Evolutionary conservation across 78 protist genomes (phyloP), one percentile per base, ranked within the genome.

Genomic region (Neovahlkampfia damariscottae): DNA sequence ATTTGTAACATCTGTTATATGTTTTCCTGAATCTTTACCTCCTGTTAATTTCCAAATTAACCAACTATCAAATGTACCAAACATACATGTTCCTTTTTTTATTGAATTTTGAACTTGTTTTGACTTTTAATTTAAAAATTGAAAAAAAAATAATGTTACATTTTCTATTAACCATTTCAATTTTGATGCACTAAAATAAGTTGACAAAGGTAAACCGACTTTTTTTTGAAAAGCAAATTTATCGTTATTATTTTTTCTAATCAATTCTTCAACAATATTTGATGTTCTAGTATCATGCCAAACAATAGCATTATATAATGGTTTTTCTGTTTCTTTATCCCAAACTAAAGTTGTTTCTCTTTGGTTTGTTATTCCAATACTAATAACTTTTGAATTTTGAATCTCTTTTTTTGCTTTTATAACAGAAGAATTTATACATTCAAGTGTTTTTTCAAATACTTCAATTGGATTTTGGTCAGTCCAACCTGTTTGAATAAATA

Each of bases 21-120:
- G 95, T 0, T 27, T 36, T 1, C 93, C 93, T 5, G 86, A 85
- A 8, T 62, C 5, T 30, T 36, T 27, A 5, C 90, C 93, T 5
- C 90, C 93, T 2, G 97, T 93, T 50, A 95, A 79, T 34, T 91
- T 87, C 82, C 83, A 94, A 39, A 89, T 38, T 30, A 96, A 77
- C 99, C 99, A 96, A 8, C 91, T 50, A 70, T 96, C 99, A 5
- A 96, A 77, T 1, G 97, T 96, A 4, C 98, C 98, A n/a, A 91
- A 84, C 10, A 78, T 9, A 5, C 67, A 41, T 1, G 31, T 6
- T 2, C 92, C 90, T 4, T 38, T 29, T 0, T 28, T 40, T n/a
- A 41, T 10, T 19, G 76, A 84, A 0, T 78, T 35, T n/a, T n/a
- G 37, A 77, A 2, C 84, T 76, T 73, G 5, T 4, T 3, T 2